Evolutionary conservation across 1,284 basidiomycete species (phyloP).

Genomic region (Amylostereum areolatum): DNA sequence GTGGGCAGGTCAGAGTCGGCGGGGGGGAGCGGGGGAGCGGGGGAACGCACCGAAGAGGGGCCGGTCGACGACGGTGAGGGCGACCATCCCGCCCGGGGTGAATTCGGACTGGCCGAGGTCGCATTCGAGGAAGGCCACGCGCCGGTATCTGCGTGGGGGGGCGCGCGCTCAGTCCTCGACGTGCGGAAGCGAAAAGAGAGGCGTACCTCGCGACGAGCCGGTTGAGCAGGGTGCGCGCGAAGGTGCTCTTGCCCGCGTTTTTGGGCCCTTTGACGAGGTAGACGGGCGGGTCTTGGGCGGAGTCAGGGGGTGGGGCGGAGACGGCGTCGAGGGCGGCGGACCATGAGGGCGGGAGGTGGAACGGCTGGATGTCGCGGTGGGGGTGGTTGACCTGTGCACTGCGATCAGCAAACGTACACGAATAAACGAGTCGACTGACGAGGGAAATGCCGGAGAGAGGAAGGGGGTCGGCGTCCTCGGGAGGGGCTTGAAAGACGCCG

Average conservation of each 20-base stretch:
- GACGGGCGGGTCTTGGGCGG: conserved; percentile 20
- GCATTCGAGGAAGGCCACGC: conserved; percentile 87
- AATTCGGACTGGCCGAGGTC: conserved; percentile 96
- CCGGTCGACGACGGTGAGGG: conserved; percentile 66
- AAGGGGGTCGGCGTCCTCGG: conserved; percentile 25
- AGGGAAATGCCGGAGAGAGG: conserved; percentile 49
- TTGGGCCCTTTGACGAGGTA: conserved; percentile 80
- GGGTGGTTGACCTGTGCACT: not conserved
- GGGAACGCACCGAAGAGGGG: conserved; percentile 62
- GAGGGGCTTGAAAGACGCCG: conserved; percentile 42
- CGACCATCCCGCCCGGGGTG: conserved; percentile 80
- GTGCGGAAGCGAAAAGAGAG: too few relatives aligned
- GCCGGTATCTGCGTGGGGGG: conserved; percentile 45
- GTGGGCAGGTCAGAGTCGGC: conserved; percentile 15
- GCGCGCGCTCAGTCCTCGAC: too few relatives aligned
- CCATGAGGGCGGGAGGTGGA: not conserved
- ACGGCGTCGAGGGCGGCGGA: not conserved
- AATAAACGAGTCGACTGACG: conserved; percentile 32
- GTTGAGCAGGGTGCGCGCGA: conserved; percentile 76
- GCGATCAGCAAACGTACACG: not conserved
- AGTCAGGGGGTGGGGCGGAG: not conserved
- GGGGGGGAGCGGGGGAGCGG: not conserved
- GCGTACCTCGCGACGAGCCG: conserved; percentile 48
- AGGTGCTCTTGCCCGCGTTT: conserved; percentile 86
- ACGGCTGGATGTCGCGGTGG: not conserved